Evolutionary conservation across 2,329 filamentous ascomycete genomes (phyloP).

Genomic region (Aspergillus uvarum): DNA sequence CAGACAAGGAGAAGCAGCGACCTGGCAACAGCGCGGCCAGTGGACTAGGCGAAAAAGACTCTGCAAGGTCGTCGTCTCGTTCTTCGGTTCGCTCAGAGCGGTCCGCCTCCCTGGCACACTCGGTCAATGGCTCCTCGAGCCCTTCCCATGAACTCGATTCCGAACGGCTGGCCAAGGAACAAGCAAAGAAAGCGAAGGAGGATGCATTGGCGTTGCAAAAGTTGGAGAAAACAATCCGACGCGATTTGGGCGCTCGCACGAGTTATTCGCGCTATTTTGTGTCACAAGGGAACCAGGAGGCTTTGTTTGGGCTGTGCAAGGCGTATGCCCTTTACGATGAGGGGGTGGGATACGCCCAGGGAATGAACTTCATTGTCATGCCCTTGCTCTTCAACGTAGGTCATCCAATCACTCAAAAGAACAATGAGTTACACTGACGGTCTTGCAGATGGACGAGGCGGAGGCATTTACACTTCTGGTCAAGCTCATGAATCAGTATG

Average conservation of each 20-base stretch:
- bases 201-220: slow-evolving; percentile 72
- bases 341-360: slow-evolving; percentile 91
- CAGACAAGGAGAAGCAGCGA: slow-evolving; percentile 71
- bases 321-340: slow-evolving; percentile 96
- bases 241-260: slow-evolving; percentile 86
- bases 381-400: slow-evolving; percentile 88
- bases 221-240: slow-evolving; percentile 86
- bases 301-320: slow-evolving; percentile 93
- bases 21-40: slow-evolving; percentile 51
- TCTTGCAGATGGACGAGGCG: slow-evolving; percentile 80
- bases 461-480: slow-evolving; percentile 94
- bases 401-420: slow-evolving; percentile 7
- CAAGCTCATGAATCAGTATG: slow-evolving; percentile 94
- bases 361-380: slow-evolving; percentile 99
- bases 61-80: slow-evolving; percentile 67
- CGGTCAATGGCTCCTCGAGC: slow-evolving; percentile 56
- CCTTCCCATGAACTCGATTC: slow-evolving; percentile 61
- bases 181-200: slow-evolving; percentile 74
- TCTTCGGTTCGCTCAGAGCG: slow-evolving; percentile 81
- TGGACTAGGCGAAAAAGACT: slow-evolving; percentile 64
- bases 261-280: slow-evolving; percentile 96
- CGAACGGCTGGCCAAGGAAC: slow-evolving; percentile 65
- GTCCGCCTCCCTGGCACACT: slow-evolving; percentile 61
- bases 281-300: slow-evolving; percentile 86
- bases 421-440: slow-evolving; percentile 1